Conservation (phyloP, 2,329 filamentous ascomycete species). For the Aspergillus jensenii region DNA sequence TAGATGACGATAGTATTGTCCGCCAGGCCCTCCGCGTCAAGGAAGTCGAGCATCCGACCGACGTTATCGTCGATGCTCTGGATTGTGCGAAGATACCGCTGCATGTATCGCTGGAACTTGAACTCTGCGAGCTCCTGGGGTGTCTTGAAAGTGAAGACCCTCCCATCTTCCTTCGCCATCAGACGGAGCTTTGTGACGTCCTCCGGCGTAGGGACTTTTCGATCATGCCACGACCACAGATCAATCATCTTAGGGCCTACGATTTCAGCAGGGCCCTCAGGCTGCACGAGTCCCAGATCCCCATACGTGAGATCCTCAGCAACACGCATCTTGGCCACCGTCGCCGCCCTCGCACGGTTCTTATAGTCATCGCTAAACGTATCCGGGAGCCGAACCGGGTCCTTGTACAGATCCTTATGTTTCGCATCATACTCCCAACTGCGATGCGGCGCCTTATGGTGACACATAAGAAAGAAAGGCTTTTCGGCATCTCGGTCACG, state of each 20-base stretch:
- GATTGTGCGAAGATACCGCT: slow-evolving; percentile 55
- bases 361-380: slow-evolving; percentile 57
- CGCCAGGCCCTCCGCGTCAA: slow-evolving; percentile 42
- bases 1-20: slow-evolving; percentile 56
- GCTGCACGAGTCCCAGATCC: slow-evolving; percentile 53
- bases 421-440: slow-evolving; percentile 53
- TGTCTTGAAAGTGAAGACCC: slow-evolving; percentile 47
- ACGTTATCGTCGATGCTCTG: slow-evolving; percentile 56
- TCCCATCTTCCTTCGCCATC: slow-evolving; percentile 43
- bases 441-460: slow-evolving; percentile 57
- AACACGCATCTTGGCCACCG: slow-evolving; percentile 53
- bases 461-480: slow-evolving; percentile 58
- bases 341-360: slow-evolving; percentile 52
- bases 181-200: not conserved
- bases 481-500: slow-evolving; percentile 28
- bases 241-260: slow-evolving; percentile 1
- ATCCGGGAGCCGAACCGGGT: slow-evolving; percentile 50
- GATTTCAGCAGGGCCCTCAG: slow-evolving; percentile 44
- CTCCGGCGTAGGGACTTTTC: not conserved
- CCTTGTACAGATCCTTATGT: slow-evolving; percentile 50
- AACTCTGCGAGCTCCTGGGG: slow-evolving; percentile 49
- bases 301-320: slow-evolving; percentile 52
- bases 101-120: slow-evolving; percentile 60
- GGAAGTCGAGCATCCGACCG: slow-evolving; percentile 49
- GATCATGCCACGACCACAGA: not conserved